These are phyloP conservation scores for Aureobasidium leucospermi DNA, from an alignment of 2,329 filamentous ascomycete genomes.

Conservation along the genomic window DNA sequence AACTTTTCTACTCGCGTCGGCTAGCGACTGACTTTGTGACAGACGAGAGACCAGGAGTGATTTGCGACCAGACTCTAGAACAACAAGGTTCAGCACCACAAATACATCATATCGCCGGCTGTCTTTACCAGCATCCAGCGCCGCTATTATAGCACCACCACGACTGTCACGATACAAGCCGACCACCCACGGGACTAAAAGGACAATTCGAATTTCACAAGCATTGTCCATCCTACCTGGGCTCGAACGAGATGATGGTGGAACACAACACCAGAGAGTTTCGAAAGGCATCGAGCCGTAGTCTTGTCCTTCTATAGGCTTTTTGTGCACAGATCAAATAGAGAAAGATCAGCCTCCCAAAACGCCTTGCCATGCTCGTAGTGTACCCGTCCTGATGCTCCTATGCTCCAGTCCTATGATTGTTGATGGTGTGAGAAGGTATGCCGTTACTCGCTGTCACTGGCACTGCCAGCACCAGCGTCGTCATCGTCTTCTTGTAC, in stretches of 20 bases:
- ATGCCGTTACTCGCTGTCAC: constrained; percentile 37
- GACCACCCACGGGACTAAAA: too few species aligned
- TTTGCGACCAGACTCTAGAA: not conserved
- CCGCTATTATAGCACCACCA: not conserved
- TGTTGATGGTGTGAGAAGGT: not conserved
- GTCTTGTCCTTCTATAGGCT: constrained; percentile 9
- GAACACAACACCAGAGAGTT: not conserved
- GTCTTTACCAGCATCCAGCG: not conserved
- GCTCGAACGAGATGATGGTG: not conserved
- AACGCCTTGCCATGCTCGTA: constrained; percentile 15
- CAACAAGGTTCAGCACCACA: not conserved
- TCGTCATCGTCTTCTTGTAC: constrained; percentile 42
- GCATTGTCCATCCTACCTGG: not conserved
- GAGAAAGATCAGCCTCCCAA: not conserved
- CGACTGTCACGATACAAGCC: not conserved
- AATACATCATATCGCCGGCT: not conserved
- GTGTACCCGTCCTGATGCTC: not conserved
- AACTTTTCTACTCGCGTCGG: not conserved
- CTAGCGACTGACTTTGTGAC: not conserved
- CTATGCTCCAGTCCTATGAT: not conserved
- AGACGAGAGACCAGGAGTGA: constrained; percentile 11
- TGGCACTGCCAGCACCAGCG: constrained; percentile 33
- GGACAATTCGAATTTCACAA: not conserved
- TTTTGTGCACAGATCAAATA: constrained; percentile 7
- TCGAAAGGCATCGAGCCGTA: not conserved